These are phyloP conservation scores for Kazachstania martiniae DNA, from an alignment of 805 yeast species.

Conservation along the genomic window DNA sequence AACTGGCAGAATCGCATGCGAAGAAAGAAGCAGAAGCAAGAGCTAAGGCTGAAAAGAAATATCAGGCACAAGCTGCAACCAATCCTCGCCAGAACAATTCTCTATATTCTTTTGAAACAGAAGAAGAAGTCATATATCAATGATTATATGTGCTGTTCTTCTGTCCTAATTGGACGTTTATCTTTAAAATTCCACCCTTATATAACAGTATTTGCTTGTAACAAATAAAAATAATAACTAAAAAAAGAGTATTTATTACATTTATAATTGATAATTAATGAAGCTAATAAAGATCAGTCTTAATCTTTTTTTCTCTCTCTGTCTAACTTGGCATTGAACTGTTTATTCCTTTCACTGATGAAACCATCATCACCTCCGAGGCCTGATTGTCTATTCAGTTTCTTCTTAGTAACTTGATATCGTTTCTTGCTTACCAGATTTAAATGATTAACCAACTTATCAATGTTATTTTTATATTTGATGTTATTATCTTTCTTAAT, in stretches of 20 bases:
- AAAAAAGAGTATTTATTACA: too few relatives aligned
- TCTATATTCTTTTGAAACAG: conserved; percentile 31
- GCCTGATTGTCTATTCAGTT: not conserved
- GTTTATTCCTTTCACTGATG: conserved; percentile 24
- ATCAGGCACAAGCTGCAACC: too few relatives aligned
- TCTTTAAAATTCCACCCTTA: too few relatives aligned
- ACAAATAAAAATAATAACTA: too few relatives aligned
- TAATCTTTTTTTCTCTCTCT: conserved; percentile 1
- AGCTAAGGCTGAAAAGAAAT: not conserved
- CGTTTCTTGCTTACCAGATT: conserved; percentile 13
- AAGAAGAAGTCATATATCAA: conserved; percentile 37
- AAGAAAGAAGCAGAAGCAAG: conserved; percentile 8
- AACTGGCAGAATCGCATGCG: too few relatives aligned
- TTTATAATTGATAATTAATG: too few relatives aligned
- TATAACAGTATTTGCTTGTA: too few relatives aligned
- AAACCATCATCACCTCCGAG: conserved; percentile 8
- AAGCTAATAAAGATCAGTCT: too few relatives aligned
- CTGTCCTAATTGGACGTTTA: too few relatives aligned
- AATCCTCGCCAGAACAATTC: too few relatives aligned
- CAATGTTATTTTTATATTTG: conserved; percentile 9
- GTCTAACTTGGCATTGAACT: conserved; percentile 22
- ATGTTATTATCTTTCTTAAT: conserved; percentile 24
- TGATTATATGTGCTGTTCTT: too few relatives aligned
- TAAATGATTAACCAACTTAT: conserved; percentile 13
- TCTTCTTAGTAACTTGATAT: conserved; percentile 11